Base-by-base conservation (phyloP, 257 asterid genomes). In the Ilex aquifolium region DNA sequence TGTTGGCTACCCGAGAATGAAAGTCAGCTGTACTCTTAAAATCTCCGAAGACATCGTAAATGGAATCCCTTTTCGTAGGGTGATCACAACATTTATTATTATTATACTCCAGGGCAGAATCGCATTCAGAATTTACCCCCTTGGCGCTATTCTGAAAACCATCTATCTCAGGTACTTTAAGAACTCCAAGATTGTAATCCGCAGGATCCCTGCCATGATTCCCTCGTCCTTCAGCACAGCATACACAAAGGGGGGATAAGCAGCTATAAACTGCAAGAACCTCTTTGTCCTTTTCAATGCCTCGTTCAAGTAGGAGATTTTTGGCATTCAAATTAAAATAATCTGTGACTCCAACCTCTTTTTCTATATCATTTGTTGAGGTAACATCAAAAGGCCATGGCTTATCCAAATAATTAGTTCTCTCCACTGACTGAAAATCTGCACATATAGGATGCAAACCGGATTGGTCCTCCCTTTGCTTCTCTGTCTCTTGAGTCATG, bases 231-330 rank as follows among this genome's bases (percentile, higher is more conserved):
- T 76, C 74, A 27, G 73, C 77, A 69, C 88, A 75, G 67, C 80
- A 82, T 74, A 76, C 82, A 72, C 85, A 72, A n/a, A 78, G 79
- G 40, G 85, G 78, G 51, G 71, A 68, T 12, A 76, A 79, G 74
- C 81, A 85, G 44, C 75, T 61, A 57, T 67, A 77, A 44, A 62
- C 74, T 10, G 39, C 29, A 64, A 62, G 65, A 44, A 44, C 65
- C 44, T 60, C 70, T 31, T 66, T 69, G 64, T 52, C 44, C 46
- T 60, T 40, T 17, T 69, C 64, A 16, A 63, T 65, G 40, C 52
- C 66, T 74, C 62, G 74, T 71, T 78, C 79, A 53, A 59, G 71
- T 32, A 3, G 78, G 59, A 79, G 57, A 52, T 64, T 72, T 56
- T 65, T 74, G 11, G 11, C 30, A 7, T 63, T 79, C 65, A 77